A percentile compares a stretch with the other conserved stretches of the same genome.
Evolutionary conservation across 164 flowering plant species (phyloP).

Genomic region (Vitis amurensis): DNA sequence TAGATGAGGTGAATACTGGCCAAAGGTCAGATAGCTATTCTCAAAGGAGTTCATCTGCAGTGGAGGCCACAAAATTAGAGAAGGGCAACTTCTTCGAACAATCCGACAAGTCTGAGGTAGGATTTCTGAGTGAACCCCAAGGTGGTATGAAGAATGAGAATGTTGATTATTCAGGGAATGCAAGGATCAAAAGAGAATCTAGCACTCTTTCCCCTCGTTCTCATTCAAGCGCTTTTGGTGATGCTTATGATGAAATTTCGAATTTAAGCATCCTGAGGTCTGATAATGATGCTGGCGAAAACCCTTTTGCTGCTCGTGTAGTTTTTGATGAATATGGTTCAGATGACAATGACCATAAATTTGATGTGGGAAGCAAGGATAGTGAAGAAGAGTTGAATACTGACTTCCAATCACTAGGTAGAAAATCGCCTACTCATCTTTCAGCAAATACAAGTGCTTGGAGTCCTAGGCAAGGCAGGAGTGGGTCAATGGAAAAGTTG

Average conservation of each 20-base stretch:
- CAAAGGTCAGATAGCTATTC: slow-evolving; percentile 26
- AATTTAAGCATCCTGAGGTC: slow-evolving; percentile 14
- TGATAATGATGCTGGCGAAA: slow-evolving; percentile 19
- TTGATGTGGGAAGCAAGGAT: slow-evolving; percentile 23
- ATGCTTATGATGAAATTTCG: slow-evolving; percentile 20
- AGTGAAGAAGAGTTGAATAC: slow-evolving; percentile 22
- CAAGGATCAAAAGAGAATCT: slow-evolving; percentile 21
- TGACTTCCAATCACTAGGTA: slow-evolving; percentile 23
- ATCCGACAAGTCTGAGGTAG: slow-evolving; percentile 23
- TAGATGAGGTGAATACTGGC: slow-evolving; percentile 18
- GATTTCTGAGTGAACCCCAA: slow-evolving; percentile 10
- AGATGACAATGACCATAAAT: slow-evolving; percentile 38
- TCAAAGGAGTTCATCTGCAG: slow-evolving; percentile 29
- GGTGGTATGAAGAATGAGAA: slow-evolving; percentile 19
- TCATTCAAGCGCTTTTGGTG: slow-evolving; percentile 19
- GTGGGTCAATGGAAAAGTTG: slow-evolving; percentile 12
- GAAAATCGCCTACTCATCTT: slow-evolving; percentile 21
- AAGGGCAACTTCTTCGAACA: slow-evolving; percentile 13
- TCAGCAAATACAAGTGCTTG: slow-evolving; percentile 22
- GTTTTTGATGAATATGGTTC: slow-evolving; percentile 67
- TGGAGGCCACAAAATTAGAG: slow-evolving; percentile 14
- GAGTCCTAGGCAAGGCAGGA: slow-evolving; percentile 21
- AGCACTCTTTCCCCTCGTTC: slow-evolving; percentile 32
- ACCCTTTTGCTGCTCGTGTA: slow-evolving; percentile 26
- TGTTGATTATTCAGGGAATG: slow-evolving; percentile 25